These are phyloP conservation scores for Boechera divaricarpa DNA, from an alignment of 345 rosid genomes.

Conservation along the genomic window DNA sequence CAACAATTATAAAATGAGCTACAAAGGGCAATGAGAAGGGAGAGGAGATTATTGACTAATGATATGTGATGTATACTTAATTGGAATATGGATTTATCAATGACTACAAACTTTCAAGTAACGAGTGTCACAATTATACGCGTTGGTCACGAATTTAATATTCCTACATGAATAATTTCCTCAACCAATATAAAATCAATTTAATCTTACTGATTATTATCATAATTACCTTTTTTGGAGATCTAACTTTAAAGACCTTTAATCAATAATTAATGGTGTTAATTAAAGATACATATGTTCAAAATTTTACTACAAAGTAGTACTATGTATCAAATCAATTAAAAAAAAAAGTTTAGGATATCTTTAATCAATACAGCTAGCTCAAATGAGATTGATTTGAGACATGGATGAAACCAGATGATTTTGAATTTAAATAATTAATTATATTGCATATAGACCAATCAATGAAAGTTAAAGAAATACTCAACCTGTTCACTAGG, in stretches of 20 bases:
- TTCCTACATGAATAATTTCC: slow-evolving; percentile 38
- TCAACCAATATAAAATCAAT: slow-evolving; percentile 19
- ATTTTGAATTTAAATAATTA: background rate
- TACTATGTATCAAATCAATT: background rate
- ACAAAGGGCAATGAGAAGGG: slow-evolving; percentile 24
- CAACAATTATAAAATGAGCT: slow-evolving; percentile 23
- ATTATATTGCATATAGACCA: background rate
- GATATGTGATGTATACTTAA: slow-evolving; percentile 37
- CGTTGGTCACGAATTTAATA: slow-evolving; percentile 34
- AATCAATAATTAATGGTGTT: slow-evolving; percentile 23
- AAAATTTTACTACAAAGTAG: background rate
- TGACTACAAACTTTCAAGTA: slow-evolving; percentile 46
- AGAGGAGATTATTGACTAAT: slow-evolving; percentile 41
- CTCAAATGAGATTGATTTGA: background rate
- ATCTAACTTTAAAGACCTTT: slow-evolving; percentile 11
- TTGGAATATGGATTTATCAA: slow-evolving; percentile 35
- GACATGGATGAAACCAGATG: slow-evolving; percentile 10
- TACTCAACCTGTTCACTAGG: slow-evolving; percentile 1
- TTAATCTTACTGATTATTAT: background rate
- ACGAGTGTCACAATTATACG: slow-evolving; percentile 38
- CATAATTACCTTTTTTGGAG: slow-evolving; percentile 6
- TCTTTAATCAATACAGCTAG: slow-evolving; percentile 4
- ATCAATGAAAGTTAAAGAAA: slow-evolving; percentile 13
- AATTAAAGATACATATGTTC: background rate
- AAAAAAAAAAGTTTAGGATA: background rate